A percentile compares a stretch with the other conserved stretches of the same genome.
Conservation (phyloP, 306 rosid species). For the Luffa aegyptiaca region DNA sequence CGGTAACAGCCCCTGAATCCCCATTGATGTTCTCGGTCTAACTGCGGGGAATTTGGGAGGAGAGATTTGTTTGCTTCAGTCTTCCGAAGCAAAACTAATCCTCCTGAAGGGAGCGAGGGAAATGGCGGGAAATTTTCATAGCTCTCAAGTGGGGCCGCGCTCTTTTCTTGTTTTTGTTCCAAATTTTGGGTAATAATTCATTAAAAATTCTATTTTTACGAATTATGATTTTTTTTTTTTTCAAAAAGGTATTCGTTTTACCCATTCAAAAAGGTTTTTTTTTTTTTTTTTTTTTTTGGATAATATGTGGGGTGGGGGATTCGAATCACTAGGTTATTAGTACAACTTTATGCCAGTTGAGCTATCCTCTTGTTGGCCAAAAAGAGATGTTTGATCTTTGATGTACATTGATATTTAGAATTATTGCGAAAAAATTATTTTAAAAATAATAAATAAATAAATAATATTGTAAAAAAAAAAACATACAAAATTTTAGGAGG, state of each 20-base stretch:
- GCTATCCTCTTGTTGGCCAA: too few species aligned
- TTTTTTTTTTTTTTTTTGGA: too few species aligned
- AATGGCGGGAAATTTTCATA: slow-evolving; percentile 16
- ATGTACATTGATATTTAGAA: background rate
- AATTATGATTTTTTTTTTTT: background rate
- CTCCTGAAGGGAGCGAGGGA: background rate
- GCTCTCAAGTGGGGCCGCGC: background rate
- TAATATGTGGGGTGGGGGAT: too few species aligned
- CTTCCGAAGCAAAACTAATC: background rate
- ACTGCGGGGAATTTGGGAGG: background rate
- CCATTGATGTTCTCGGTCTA: slow-evolving; percentile 34
- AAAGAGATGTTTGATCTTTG: background rate
- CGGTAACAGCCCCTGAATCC: slow-evolving; percentile 85
- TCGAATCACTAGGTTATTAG: too few species aligned
- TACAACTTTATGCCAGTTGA: too few species aligned
- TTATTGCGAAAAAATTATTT: background rate
- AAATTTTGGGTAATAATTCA: too few species aligned
- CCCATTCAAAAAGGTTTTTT: too few species aligned
- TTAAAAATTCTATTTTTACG: background rate
- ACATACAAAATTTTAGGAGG: background rate
- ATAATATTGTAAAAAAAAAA: background rate
- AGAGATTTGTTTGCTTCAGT: background rate
- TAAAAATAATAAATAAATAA: background rate
- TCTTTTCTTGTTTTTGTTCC: too few species aligned
- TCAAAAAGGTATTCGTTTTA: background rate